phyloP scores from a whole-genome alignment of 176 grass and related monocot species.

The Bolboschoenus planiculmis region DNA sequence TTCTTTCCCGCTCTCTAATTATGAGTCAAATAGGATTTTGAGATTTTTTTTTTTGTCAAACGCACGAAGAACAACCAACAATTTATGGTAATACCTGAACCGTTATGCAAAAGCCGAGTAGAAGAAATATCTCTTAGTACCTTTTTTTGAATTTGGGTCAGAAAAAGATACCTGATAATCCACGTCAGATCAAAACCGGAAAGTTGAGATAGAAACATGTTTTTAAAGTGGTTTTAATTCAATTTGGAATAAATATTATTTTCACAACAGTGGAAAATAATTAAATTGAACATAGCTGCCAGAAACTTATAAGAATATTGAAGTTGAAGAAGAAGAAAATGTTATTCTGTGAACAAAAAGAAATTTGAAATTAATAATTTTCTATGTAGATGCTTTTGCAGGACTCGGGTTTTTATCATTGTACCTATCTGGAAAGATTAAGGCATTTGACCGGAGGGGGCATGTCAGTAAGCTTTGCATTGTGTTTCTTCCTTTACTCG shows the following conservation, averaged over 20 bases:
- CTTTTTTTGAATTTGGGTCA: background rate
- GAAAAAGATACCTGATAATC: background rate
- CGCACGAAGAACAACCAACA: background rate
- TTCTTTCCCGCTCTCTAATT: background rate
- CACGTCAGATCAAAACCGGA: background rate
- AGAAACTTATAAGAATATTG: background rate
- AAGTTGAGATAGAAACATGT: background rate
- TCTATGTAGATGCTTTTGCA: slow-evolving; percentile 58
- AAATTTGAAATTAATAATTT: background rate
- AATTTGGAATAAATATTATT: background rate
- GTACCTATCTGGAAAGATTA: slow-evolving; percentile 71
- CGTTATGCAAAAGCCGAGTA: background rate
- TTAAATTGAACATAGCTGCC: background rate
- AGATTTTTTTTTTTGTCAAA: background rate
- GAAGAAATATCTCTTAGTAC: background rate
- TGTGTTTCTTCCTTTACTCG: slow-evolving; percentile 63
- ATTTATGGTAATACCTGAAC: background rate
- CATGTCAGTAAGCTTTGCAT: slow-evolving; percentile 84
- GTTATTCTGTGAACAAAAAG: background rate
- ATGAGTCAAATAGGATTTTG: background rate
- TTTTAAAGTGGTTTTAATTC: background rate
- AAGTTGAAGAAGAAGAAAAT: background rate
- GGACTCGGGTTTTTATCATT: slow-evolving; percentile 77
- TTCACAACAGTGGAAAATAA: too few relatives aligned
- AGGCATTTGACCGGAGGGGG: slow-evolving; percentile 49